phyloP scores from a whole-genome alignment of 306 rosid species.

The Mimosa bimucronata region DNA sequence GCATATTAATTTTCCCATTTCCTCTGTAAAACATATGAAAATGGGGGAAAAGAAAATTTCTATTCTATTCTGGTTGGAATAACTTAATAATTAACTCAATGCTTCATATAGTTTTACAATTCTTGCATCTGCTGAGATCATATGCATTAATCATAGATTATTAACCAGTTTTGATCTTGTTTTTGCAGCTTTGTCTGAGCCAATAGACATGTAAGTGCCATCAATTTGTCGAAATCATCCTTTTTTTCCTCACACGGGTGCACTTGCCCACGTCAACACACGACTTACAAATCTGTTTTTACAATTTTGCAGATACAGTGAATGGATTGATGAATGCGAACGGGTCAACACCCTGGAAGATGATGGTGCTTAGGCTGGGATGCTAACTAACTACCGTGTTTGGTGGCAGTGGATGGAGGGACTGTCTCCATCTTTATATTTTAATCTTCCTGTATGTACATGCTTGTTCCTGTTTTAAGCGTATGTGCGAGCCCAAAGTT shows the following conservation, averaged over 20 bases:
- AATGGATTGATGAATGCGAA: slow-evolving; percentile 97
- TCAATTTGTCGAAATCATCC: slow-evolving; percentile 8
- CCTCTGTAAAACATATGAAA: neutral
- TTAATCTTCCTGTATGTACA: slow-evolving; percentile 26
- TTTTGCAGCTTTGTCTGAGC: slow-evolving; percentile 81
- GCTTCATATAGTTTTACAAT: neutral
- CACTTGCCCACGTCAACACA: neutral
- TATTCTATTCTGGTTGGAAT: neutral
- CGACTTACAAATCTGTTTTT: slow-evolving; percentile 27
- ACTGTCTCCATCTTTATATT: slow-evolving; percentile 19
- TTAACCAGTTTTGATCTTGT: slow-evolving; percentile 6
- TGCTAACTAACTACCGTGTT: neutral
- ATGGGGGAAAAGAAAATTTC: neutral
- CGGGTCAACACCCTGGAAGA: slow-evolving; percentile 80
- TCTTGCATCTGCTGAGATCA: slow-evolving; percentile 8
- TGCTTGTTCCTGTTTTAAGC: slow-evolving; percentile 13
- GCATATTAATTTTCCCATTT: neutral
- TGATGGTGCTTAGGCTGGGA: slow-evolving; percentile 52
- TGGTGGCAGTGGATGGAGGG: slow-evolving; percentile 10
- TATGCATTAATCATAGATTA: slow-evolving; percentile 20
- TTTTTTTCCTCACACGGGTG: neutral
- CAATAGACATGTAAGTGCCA: slow-evolving; percentile 83
- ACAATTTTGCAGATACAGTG: slow-evolving; percentile 74
- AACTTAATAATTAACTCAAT: neutral
- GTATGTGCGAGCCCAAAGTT: neutral